These are phyloP conservation scores for Taxawa tesnikishii DNA, from an alignment of 2,329 filamentous ascomycete genomes.

Conservation along the genomic window DNA sequence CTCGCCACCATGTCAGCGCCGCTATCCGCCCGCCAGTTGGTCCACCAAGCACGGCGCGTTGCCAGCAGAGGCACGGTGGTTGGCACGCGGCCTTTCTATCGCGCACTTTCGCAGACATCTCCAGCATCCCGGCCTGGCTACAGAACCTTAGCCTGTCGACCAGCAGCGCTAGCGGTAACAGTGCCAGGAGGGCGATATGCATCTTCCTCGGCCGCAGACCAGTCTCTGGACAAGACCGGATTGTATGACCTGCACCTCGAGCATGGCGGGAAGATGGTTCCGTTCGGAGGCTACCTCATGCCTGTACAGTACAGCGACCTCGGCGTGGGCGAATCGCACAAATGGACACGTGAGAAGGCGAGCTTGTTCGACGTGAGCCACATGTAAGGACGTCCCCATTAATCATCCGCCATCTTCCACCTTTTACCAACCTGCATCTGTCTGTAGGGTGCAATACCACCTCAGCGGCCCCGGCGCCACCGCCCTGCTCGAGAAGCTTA, in stretches of 20 bases:
- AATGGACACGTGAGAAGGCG: slow-evolving; percentile 76
- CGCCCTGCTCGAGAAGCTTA: slow-evolving; percentile 72
- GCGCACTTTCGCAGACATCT: neutral
- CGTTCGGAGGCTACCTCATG: slow-evolving; percentile 90
- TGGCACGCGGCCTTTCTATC: neutral
- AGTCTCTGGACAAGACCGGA: slow-evolving; percentile 39
- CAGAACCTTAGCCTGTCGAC: too few species aligned
- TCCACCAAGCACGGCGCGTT: neutral
- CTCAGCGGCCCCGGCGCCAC: slow-evolving; percentile 71
- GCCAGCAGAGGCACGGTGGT: neutral
- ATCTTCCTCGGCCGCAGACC: slow-evolving; percentile 1
- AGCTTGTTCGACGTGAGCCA: slow-evolving; percentile 94
- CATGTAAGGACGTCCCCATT: slow-evolving; percentile 48
- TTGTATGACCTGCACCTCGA: slow-evolving; percentile 68
- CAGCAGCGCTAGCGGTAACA: too few species aligned
- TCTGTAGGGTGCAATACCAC: slow-evolving; percentile 59
- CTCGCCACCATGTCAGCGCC: too few species aligned
- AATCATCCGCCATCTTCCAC: neutral
- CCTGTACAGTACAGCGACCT: slow-evolving; percentile 75
- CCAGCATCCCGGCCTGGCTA: too few species aligned
- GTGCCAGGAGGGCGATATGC: too few species aligned
- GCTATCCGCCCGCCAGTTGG: too few species aligned
- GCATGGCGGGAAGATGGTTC: slow-evolving; percentile 83
- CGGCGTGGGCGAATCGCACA: slow-evolving; percentile 72
- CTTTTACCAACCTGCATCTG: neutral